These are phyloP conservation scores for Escallonia herrerae DNA, from an alignment of 129 eudicot species.

Conservation along the genomic window DNA sequence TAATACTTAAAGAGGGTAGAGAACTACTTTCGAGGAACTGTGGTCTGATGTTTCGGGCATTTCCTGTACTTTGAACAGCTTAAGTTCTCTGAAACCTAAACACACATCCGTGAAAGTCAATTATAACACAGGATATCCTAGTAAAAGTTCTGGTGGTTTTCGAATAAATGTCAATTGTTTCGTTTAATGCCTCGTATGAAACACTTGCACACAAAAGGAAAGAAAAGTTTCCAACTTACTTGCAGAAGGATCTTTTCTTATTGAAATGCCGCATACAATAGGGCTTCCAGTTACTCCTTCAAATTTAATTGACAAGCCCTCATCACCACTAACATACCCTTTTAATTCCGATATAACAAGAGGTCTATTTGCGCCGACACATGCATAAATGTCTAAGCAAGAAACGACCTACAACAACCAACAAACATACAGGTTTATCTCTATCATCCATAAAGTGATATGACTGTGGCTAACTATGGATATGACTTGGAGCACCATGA, in stretches of 20 bases:
- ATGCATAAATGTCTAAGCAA: constrained; percentile 35
- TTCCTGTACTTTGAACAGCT: constrained; percentile 12
- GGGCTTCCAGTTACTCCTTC: constrained; percentile 37
- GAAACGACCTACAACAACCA: constrained; percentile 33
- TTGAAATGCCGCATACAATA: constrained; percentile 34
- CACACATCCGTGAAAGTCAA: not conserved
- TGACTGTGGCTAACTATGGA: no score
- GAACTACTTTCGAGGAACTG: constrained; percentile 12
- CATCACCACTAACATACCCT: constrained; percentile 22
- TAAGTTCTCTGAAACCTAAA: constrained; percentile 22
- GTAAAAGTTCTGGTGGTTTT: no score
- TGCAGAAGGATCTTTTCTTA: constrained; percentile 22
- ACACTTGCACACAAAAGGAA: no score
- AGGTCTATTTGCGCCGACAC: constrained; percentile 40
- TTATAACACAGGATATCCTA: not conserved
- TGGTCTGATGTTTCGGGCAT: constrained; percentile 11
- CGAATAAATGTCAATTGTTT: not conserved
- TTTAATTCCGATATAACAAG: constrained; percentile 27
- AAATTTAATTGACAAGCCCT: constrained; percentile 38
- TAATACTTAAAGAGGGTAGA: not conserved
- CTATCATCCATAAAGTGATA: no score
- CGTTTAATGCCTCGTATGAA: no score
- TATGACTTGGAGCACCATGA: not conserved
- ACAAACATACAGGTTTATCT: not conserved
- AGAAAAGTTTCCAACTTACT: constrained; percentile 20